These are phyloP conservation scores for Cytospora piceicola DNA, from an alignment of 2,329 filamentous ascomycete genomes.

Conservation along the genomic window DNA sequence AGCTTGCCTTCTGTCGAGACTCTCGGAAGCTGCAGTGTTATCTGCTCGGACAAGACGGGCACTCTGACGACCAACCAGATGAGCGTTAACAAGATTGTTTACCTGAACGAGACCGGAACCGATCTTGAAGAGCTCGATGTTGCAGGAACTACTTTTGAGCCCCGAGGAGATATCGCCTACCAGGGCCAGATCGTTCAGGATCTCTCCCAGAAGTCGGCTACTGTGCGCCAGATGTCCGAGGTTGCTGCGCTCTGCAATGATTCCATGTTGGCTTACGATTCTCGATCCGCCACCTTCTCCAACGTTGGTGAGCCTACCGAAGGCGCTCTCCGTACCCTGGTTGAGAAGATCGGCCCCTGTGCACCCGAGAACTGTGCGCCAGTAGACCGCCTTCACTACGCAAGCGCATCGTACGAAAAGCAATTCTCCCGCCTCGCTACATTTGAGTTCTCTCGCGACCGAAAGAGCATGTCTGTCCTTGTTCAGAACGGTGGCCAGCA, in stretches of 20 bases:
- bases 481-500: constrained; percentile 71
- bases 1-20: constrained; percentile 97
- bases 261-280: constrained; percentile 79
- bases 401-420: constrained; percentile 83
- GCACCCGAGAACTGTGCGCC: constrained; percentile 58
- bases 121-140: constrained; percentile 85
- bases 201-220: constrained; percentile 71
- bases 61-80: constrained; percentile 99
- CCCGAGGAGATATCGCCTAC: constrained; percentile 72
- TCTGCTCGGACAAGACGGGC: constrained; percentile 99
- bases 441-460: constrained; percentile 95
- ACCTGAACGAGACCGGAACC: constrained; percentile 73
- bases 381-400: constrained; percentile 74
- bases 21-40: constrained; percentile 97
- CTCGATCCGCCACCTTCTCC: constrained; percentile 72
- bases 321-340: constrained; percentile 85
- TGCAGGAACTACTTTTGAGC: constrained; percentile 90
- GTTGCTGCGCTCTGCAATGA: constrained; percentile 86
- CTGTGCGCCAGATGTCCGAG: constrained; percentile 76
- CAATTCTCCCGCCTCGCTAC: constrained; percentile 77
- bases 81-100: constrained; percentile 93
- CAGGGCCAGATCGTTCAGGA: constrained; percentile 71
- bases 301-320: constrained; percentile 95
- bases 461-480: constrained; percentile 99
- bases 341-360: constrained; percentile 91